Percentiles rank a stretch among this genome's conserved stretches.
Conservation (phyloP, 148 eudicot species). For the Rhododendron kiyosumense region DNA sequence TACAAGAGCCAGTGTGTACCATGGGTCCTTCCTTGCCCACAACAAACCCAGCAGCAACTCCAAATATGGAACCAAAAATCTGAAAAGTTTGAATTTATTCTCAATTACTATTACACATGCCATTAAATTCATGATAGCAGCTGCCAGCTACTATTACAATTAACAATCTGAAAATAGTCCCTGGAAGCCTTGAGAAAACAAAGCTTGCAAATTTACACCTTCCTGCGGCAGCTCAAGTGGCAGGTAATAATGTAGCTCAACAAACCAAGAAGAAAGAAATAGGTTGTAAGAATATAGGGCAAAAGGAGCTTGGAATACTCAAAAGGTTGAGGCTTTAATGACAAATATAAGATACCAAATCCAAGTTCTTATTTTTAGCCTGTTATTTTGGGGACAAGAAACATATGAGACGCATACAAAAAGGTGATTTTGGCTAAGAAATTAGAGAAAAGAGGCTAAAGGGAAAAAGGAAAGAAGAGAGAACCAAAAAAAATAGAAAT, state of each 20-base stretch:
- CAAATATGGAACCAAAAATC: constrained; percentile 74
- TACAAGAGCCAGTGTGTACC: constrained; percentile 90
- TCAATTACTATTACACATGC: neutral
- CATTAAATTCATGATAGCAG: neutral
- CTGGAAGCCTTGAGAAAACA: neutral
- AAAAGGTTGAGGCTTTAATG: neutral
- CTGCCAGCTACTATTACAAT: neutral
- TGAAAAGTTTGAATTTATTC: constrained; percentile 10
- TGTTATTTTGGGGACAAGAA: neutral
- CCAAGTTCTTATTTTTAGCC: neutral
- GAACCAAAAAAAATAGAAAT: neutral
- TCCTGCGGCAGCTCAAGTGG: neutral
- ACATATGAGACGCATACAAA: neutral
- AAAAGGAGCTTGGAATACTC: neutral
- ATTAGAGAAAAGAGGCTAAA: neutral
- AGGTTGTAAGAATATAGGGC: neutral
- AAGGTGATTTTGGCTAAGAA: neutral
- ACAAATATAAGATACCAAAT: neutral
- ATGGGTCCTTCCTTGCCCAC: constrained; percentile 90
- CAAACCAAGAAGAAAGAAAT: neutral
- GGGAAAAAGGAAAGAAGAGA: neutral
- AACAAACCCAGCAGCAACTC: constrained; percentile 80
- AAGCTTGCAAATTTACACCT: neutral
- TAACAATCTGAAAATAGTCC: neutral
- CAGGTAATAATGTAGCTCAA: neutral